Base-by-base conservation (phyloP, 1,284 basidiomycete species). In the Termitomyces sp. region DNA sequence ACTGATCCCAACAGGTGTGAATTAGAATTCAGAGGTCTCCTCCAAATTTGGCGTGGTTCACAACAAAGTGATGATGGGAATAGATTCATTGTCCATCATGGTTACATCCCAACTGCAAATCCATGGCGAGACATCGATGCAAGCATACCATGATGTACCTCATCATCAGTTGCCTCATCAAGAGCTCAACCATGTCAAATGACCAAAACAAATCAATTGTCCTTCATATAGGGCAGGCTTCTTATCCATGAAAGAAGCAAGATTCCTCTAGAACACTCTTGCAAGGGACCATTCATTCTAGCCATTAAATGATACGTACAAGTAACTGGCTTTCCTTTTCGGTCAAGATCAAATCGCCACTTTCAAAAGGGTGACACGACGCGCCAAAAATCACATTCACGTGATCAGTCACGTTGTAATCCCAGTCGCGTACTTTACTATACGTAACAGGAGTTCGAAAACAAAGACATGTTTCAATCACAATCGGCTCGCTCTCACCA, bases 331-430 rank as follows among this genome's bases (percentile, higher is more conserved):
- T 42, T 45, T 16, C 43, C 24, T 45, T 34, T 45, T 19, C 30
- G 6, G 26, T 8, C 18, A 3, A 24, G 21, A 24, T 24, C 21
- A 24, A 24, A 3, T 10, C n/a, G n/a, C n/a, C n/a, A n/a, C n/a
- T n/a, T n/a, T n/a, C n/a, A n/a, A n/a, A 5, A 40, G 35, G 38
- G 55, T 59, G 57, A 55, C 55, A 49, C 16, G 24, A 33, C 49
- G 53, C 59, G 52, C 57, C 60, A 61, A 60, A 47, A 41, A 60
- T 62, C 57, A 60, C 60, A 46, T n/a, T 42, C 60, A 62, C 57
- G 59, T 62, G 60, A 57, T 39, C 16, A 16, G 50, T 60, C 58
- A 58, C 59, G 57, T 58, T 57, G 14, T 24, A 35, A 42, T 40
- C 19, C 8, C 26, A 19, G 33, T n/a, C n/a, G n/a, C n/a, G n/a